Percentiles rank a stretch among this genome's conserved stretches.
phyloP scores from a whole-genome alignment of 2,329 filamentous ascomycete genomes.

The Stemphylium beticola region DNA sequence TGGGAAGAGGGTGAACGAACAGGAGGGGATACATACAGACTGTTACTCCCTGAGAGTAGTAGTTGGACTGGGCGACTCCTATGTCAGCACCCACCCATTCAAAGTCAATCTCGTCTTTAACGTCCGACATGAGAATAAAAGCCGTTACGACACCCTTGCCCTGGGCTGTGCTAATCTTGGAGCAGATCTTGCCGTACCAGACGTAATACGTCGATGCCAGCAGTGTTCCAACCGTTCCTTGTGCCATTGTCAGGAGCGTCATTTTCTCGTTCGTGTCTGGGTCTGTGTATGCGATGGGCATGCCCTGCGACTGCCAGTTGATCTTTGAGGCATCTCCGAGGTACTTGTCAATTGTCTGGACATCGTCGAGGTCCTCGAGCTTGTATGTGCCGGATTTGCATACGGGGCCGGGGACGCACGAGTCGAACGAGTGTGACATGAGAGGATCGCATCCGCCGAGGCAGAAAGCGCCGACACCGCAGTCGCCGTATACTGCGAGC shows the following conservation, averaged over 20 bases:
- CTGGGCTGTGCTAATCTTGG: slow-evolving; percentile 81
- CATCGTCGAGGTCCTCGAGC: slow-evolving; percentile 73
- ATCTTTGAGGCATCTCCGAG: slow-evolving; percentile 79
- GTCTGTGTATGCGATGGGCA: slow-evolving; percentile 70
- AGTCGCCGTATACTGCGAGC: slow-evolving; percentile 81
- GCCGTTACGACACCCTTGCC: slow-evolving; percentile 92
- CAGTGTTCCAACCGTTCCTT: slow-evolving; percentile 83
- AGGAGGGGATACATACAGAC: slow-evolving; percentile 69
- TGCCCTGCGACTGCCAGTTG: slow-evolving; percentile 90
- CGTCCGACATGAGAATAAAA: slow-evolving; percentile 93
- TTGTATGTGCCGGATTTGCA: slow-evolving; percentile 78
- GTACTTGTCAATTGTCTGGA: slow-evolving; percentile 78
- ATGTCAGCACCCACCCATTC: slow-evolving; percentile 89
- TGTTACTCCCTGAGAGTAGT: slow-evolving; percentile 92
- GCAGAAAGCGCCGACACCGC: slow-evolving; percentile 92
- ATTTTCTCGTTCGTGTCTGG: slow-evolving; percentile 38
- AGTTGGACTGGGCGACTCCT: slow-evolving; percentile 85
- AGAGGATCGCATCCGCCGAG: slow-evolving; percentile 92
- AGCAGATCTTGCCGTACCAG: slow-evolving; percentile 95
- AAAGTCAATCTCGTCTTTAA: slow-evolving; percentile 98
- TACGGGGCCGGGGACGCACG: slow-evolving; percentile 83
- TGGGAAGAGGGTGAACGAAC: not conserved
- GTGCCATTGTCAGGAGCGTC: slow-evolving; percentile 86
- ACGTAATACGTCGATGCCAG: slow-evolving; percentile 85
- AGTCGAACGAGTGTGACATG: slow-evolving; percentile 80